Conservation (phyloP, 164 flowering plant species). For the Umbellularia californica region DNA sequence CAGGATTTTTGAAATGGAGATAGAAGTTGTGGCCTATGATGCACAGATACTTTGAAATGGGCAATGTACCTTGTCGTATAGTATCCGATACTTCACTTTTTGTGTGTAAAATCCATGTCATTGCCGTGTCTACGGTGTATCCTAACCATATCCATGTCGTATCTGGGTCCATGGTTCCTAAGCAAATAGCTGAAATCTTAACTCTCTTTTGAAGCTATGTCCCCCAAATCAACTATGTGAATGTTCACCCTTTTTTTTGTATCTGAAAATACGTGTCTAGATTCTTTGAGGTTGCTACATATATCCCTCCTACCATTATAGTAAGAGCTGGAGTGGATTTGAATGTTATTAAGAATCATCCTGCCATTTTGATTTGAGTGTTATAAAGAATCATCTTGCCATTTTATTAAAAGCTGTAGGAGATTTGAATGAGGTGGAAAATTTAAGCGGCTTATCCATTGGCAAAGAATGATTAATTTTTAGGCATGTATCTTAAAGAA, state of each 20-base stretch:
- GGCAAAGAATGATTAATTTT: neutral
- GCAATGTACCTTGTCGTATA: no score
- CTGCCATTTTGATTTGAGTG: neutral
- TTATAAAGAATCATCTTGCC: neutral
- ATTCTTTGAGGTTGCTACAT: conserved; percentile 1
- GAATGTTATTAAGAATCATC: no score
- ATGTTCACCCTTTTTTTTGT: conserved; percentile 1
- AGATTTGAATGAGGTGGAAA: conserved; percentile 8
- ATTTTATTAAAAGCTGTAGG: neutral
- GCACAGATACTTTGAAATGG: no score
- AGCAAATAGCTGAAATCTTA: neutral
- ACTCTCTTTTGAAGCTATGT: neutral
- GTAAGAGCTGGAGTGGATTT: no score
- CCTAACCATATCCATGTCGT: no score
- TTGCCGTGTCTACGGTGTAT: no score
- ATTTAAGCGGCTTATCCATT: neutral
- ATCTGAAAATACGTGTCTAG: neutral
- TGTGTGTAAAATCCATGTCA: no score
- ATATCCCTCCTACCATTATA: neutral
- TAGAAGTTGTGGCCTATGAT: neutral
- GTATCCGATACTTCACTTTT: no score
- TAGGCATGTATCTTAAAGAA: neutral
- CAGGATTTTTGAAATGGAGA: conserved; percentile 5
- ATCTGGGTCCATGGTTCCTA: neutral
- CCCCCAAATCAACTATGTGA: neutral